Evolutionary conservation across 2,329 filamentous ascomycete species (phyloP).

Genomic region (Fonsecaea pedrosoi): DNA sequence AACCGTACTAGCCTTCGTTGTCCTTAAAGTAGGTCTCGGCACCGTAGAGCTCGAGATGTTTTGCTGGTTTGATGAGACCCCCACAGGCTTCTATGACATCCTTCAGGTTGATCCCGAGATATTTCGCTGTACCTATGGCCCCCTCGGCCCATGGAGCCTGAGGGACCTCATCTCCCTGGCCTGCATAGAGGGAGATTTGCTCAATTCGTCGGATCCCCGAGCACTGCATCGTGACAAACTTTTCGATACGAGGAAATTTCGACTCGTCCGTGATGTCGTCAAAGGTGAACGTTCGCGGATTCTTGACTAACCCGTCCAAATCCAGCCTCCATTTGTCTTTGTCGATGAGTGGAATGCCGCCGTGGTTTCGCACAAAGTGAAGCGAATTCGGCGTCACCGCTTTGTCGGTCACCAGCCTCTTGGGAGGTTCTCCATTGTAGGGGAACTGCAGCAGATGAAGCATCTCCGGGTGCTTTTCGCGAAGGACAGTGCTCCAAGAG

Average conservation of each 20-base stretch:
- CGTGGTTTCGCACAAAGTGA: conserved; percentile 74
- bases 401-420: conserved; percentile 52
- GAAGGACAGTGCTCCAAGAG: conserved; percentile 61
- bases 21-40: conserved; percentile 77
- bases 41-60: conserved; percentile 71
- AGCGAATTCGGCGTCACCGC: conserved; percentile 64
- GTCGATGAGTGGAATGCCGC: conserved; percentile 71
- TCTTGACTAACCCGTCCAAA: conserved; percentile 47
- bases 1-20: conserved; percentile 41
- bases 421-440: conserved; percentile 68
- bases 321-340: conserved; percentile 59
- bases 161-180: conserved; percentile 68
- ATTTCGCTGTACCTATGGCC: conserved; percentile 71
- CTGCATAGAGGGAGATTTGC: conserved; percentile 69
- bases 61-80: conserved; percentile 60
- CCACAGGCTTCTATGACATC: conserved; percentile 74
- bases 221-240: conserved; percentile 68
- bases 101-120: conserved; percentile 69
- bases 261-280: conserved; percentile 65
- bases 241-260: conserved; percentile 55
- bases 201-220: conserved; percentile 72
- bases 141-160: conserved; percentile 65
- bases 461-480: conserved; percentile 64
- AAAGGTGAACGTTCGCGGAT: conserved; percentile 52
- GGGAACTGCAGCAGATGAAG: conserved; percentile 68